These are phyloP conservation scores for Gastrolobium bilobum DNA, from an alignment of 306 rosid species.

Conservation along the genomic window DNA sequence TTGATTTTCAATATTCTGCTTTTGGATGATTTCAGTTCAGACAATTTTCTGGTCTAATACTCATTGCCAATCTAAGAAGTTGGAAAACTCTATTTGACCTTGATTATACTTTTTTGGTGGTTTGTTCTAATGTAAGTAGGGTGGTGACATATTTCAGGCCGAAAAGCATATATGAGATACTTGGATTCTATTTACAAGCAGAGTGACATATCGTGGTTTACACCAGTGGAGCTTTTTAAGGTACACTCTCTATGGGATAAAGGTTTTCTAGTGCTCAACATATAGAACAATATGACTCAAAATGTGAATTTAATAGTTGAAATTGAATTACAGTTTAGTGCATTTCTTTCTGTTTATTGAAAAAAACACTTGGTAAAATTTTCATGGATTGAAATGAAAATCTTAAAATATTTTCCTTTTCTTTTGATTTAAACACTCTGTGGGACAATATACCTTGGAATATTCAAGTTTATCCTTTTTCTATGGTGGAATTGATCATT, in stretches of 20 bases:
- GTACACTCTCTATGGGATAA: conserved; percentile 50
- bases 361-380: neutral
- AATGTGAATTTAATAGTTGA: conserved; percentile 13
- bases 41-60: neutral
- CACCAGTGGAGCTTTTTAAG: conserved; percentile 97
- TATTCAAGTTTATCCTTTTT: conserved; percentile 19
- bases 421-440: conserved; percentile 22
- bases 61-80: conserved; percentile 4
- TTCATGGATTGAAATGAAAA: conserved; percentile 20
- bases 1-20: conserved; percentile 6
- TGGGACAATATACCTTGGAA: conserved; percentile 13
- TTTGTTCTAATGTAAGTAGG: conserved; percentile 39
- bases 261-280: conserved; percentile 10
- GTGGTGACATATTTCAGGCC: conserved; percentile 67
- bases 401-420: conserved; percentile 22
- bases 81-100: neutral
- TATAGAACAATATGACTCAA: conserved; percentile 9
- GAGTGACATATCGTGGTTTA: conserved; percentile 87
- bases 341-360: conserved; percentile 8
- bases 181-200: conserved; percentile 85
- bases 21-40: conserved; percentile 15
- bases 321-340: neutral
- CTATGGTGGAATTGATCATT: conserved; percentile 22
- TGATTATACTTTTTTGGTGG: conserved; percentile 8
- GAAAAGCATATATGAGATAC: conserved; percentile 84